Evolutionary conservation across 352 stramenopile genomes (phyloP).

Genomic region (Phytophthora aleatoria): DNA sequence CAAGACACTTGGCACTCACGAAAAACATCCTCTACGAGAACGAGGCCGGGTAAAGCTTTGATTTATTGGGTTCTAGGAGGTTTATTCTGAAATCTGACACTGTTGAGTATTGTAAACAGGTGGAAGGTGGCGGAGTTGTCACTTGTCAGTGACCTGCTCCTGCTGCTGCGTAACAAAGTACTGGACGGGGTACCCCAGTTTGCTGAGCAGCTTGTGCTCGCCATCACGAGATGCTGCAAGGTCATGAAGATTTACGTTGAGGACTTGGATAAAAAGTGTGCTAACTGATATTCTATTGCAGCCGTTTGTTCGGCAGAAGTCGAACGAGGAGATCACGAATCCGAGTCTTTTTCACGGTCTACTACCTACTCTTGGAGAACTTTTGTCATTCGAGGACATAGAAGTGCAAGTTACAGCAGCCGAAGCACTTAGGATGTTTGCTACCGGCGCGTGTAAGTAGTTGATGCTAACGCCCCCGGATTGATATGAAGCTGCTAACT

Average conservation of each 20-base stretch:
- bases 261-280: not conserved
- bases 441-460: constrained; percentile 61
- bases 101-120: constrained; percentile 26
- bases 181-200: constrained; percentile 52
- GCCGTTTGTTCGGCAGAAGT: constrained; percentile 74
- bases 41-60: constrained; percentile 52
- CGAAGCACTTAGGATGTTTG: constrained; percentile 63
- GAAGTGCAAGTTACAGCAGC: constrained; percentile 68
- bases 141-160: constrained; percentile 63
- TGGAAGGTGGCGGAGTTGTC: constrained; percentile 75
- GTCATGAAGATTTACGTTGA: constrained; percentile 26
- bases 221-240: constrained; percentile 46
- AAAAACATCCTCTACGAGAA: constrained; percentile 83
- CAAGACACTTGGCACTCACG: constrained; percentile 71
- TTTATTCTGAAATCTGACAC: not conserved
- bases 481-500: not conserved
- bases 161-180: constrained; percentile 63
- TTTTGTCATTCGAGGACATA: constrained; percentile 61
- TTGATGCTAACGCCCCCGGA: too few species aligned
- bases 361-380: constrained; percentile 54
- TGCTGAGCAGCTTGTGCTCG: constrained; percentile 41
- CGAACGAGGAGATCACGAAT: constrained; percentile 81
- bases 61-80: not conserved
- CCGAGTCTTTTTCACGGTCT: constrained; percentile 52
- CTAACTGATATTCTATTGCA: constrained; percentile 25